phyloP scores from a whole-genome alignment of 2,329 filamentous ascomycete species.

The Claviceps monticola region DNA sequence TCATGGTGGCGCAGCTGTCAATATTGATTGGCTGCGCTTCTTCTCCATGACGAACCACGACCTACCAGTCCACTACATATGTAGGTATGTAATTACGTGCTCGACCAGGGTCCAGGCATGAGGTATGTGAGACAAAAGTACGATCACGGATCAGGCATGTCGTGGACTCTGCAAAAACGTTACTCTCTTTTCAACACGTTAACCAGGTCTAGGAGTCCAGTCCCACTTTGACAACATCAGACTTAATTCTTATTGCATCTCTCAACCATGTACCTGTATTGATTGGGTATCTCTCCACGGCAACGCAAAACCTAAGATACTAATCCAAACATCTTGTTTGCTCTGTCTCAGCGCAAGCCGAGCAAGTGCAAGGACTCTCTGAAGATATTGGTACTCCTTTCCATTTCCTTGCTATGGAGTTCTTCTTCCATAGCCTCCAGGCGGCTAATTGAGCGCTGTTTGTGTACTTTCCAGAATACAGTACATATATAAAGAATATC shows the following conservation, averaged over 20 bases:
- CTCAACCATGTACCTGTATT: not conserved
- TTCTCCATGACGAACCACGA: too few species aligned
- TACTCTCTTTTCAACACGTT: too few species aligned
- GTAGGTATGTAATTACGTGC: too few species aligned
- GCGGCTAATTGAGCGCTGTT: not conserved
- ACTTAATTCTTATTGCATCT: not conserved
- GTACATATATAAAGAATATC: too few species aligned
- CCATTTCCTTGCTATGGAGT: not conserved
- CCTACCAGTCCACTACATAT: too few species aligned
- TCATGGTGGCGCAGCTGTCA: too few species aligned
- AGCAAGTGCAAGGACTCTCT: not conserved
- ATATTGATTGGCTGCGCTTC: too few species aligned
- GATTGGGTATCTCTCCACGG: slow-evolving; percentile 10
- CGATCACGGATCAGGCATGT: too few species aligned
- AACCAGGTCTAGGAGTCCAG: too few species aligned
- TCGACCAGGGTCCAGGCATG: too few species aligned
- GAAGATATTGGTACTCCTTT: not conserved
- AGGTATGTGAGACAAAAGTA: too few species aligned
- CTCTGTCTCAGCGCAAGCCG: not conserved
- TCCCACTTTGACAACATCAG: not conserved
- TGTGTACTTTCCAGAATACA: not conserved
- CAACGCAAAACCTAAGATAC: slow-evolving; percentile 6
- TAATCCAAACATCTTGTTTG: slow-evolving; percentile 6
- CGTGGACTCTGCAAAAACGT: too few species aligned
- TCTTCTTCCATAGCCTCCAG: not conserved